Base-by-base conservation (phyloP, 768 basidiomycete species). In the Steccherinum ochraceum region DNA sequence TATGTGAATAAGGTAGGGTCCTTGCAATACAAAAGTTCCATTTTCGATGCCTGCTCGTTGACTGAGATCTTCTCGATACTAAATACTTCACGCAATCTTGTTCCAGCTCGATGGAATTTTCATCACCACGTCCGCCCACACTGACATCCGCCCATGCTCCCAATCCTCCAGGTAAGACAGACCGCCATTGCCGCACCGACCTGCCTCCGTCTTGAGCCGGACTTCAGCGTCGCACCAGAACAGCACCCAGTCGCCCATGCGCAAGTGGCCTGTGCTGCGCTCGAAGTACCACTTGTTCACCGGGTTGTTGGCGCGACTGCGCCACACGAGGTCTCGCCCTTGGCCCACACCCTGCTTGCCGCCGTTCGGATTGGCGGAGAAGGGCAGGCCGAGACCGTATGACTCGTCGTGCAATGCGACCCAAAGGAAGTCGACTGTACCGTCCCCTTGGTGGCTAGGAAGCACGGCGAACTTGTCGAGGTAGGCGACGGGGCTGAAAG, bases 231-330 rank as follows among this genome's bases (percentile, higher is more conserved):
- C 96, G 67, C 94, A 96, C 96, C 96, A 99, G 68, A 99, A 99
- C 59, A 99, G 67, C 42, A 92, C 83, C 91, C 95, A 99, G 21
- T 82, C 72, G 11, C 85, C 87, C 74, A 86, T 79, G 56, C 89
- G 78, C 35, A 93, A 55, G 69, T 97, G 94, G 18, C 96, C 96
- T 18, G 86, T 87, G 64, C 87, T 89, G 26, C 96, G 83, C 62
- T 99, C 96, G 57, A 92, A 97, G 70, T 99, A 99, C 96, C 96
- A 99, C 69, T 93, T 95, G 71, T 99, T 99, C 51, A 98, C 83
- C 0, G 93, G 94, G 67, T 99, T 99, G 69, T 96, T 78, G 5
- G 87, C 77, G 49, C 96, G 78, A 64, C 85, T 89, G 43, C 96
- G 81, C 96, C 96, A 99, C 35, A 99, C 93, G 52, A 99, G 77